phyloP scores from a whole-genome alignment of 2,329 filamentous ascomycete genomes.

The Phialophora verrucosa region DNA sequence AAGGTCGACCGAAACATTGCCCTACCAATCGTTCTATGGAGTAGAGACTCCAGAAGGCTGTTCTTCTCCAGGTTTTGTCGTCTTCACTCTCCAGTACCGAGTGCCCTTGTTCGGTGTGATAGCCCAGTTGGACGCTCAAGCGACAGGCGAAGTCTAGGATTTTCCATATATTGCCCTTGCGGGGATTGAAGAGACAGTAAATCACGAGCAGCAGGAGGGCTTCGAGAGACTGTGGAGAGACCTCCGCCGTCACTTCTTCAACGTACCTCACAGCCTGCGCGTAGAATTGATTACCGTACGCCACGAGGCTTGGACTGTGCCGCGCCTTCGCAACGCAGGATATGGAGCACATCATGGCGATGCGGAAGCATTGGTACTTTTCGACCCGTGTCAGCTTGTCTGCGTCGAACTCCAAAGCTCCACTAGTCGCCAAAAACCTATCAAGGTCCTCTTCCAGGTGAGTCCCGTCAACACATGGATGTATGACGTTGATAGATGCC shows the following conservation, averaged over 20 bases:
- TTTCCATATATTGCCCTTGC: conserved; percentile 23
- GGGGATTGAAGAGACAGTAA: conserved; percentile 19
- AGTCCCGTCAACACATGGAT: background rate
- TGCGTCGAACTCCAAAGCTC: conserved; percentile 5
- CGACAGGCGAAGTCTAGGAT: conserved; percentile 18
- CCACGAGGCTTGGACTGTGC: conserved; percentile 15
- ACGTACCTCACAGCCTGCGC: conserved; percentile 15
- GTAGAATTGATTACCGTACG: conserved; percentile 18
- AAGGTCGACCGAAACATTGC: conserved; percentile 20
- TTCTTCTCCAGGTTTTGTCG: conserved; percentile 11
- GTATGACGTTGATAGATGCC: background rate
- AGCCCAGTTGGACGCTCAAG: conserved; percentile 12
- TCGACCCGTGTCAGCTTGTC: conserved; percentile 10
- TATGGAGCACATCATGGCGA: conserved; percentile 16
- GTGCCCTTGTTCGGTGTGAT: conserved; percentile 15
- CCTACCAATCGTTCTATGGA: conserved; percentile 19
- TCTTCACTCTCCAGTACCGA: conserved; percentile 5
- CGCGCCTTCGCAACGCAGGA: conserved; percentile 8
- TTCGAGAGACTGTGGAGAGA: conserved; percentile 15
- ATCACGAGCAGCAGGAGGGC: conserved; percentile 17
- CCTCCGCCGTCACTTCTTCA: conserved; percentile 18
- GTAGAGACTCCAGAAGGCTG: conserved; percentile 20
- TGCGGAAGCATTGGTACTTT: conserved; percentile 19
- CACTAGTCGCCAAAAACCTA: conserved; percentile 6
- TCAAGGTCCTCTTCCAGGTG: conserved; percentile 1